Evolutionary conservation across 192 early-diverging fungal species (phyloP).

Genomic region (Podila epicladia): DNA sequence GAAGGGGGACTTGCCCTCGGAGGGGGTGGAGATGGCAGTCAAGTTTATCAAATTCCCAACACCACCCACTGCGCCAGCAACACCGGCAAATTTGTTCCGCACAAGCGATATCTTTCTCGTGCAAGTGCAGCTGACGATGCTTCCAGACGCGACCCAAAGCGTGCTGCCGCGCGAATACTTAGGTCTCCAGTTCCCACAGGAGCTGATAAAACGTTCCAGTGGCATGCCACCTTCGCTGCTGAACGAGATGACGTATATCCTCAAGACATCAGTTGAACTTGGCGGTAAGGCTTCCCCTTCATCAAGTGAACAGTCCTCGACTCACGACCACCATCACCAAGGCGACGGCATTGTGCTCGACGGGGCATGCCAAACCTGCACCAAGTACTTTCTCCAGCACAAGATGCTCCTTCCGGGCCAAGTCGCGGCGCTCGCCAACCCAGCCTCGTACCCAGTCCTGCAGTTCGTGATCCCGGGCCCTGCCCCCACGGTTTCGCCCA

Average conservation of each 20-base stretch:
- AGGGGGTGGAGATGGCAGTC: constrained; percentile 18
- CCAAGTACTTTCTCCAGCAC: constrained; percentile 11
- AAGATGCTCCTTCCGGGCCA: constrained; percentile 5
- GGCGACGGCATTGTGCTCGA: constrained; percentile 24
- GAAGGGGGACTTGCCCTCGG: constrained; percentile 5
- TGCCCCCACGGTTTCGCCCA: neutral
- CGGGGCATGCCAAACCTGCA: constrained; percentile 11
- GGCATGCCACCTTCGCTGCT: constrained; percentile 14
- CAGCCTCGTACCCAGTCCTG: constrained; percentile 15
- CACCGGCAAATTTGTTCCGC: constrained; percentile 17
- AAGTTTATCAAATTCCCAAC: neutral
- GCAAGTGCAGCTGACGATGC: constrained; percentile 18
- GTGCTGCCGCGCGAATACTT: constrained; percentile 18
- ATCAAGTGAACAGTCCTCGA: neutral
- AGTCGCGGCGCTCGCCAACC: neutral
- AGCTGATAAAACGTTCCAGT: constrained; percentile 27
- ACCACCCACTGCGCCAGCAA: neutral
- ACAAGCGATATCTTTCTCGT: constrained; percentile 25
- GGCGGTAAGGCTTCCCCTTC: neutral
- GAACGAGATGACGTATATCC: constrained; percentile 38
- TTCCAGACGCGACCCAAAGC: neutral
- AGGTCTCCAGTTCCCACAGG: constrained; percentile 34
- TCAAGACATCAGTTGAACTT: constrained; percentile 19
- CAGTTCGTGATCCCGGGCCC: constrained; percentile 22
- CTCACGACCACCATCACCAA: constrained; percentile 1